Base-by-base conservation (phyloP, 345 rosid species). In the Balakata baccata region DNA sequence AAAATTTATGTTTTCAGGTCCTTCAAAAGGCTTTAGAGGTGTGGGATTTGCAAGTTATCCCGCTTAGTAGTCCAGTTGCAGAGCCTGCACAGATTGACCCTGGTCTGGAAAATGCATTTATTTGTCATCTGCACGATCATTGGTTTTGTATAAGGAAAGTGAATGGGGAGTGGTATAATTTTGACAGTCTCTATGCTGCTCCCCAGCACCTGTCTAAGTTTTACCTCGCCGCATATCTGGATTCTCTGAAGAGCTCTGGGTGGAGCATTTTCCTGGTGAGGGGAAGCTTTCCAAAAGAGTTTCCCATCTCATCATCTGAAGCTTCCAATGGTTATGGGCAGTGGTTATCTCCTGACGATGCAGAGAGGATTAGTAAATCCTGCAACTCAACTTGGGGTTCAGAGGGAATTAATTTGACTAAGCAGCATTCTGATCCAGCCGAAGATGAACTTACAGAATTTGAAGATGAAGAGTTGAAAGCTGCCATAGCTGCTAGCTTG, bases 81-180 rank as follows among this genome's bases (percentile, higher is more conserved):
- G 96, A 91, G 84, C 92, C 97, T 22, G 97, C 99, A 0, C 98
- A 92, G 84, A 74, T 87, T 23, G 96, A 91, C 80, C 98, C 99
- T 0, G 99, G 89, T 82, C 85, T 77, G 66, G 96, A 88, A 80
- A 89, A 83, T 25, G 98, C 97, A 18, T 95, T 95, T 69, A 89
- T 95, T 65, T 95, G 98, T 71, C 99, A 95, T 78, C 79, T 95
- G 86, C 97, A 89, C 72, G 94, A 95, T 81, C 98, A 95, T 72
- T 91, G 98, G 98, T 92, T 92, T 78, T 92, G 96, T 77, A 92
- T 92, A 73, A 85, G 97, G 82, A 89, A 91, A 82, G 98, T 89
- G 68, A 89, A 86, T 23, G 88, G 90, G 9, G 99, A 95, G 64
- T 91, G 98, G 98, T 95, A 95, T 46, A 95, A 95, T 78, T 95